Evolutionary conservation across 495 filamentous ascomycete species (phyloP).

Genomic region (Evansstolkia leycettana): DNA sequence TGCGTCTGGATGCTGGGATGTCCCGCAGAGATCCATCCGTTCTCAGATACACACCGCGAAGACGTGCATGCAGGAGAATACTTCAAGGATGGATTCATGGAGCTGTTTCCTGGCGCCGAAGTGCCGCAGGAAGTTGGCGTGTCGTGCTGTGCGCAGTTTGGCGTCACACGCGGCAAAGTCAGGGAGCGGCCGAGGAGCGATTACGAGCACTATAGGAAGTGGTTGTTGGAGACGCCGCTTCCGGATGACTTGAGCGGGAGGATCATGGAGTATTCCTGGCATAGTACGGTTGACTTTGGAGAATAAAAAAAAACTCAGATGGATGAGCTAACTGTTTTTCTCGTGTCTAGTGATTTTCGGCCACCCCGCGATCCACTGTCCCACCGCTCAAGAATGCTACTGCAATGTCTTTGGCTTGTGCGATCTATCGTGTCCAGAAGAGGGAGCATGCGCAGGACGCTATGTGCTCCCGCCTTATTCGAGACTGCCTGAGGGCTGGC

Average conservation of each 20-base stretch:
- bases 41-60: slow-evolving; percentile 27
- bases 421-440: slow-evolving; percentile 29
- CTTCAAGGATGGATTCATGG: slow-evolving; percentile 41
- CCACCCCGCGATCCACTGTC: slow-evolving; percentile 42
- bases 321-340: slow-evolving; percentile 3
- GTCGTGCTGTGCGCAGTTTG: slow-evolving; percentile 65
- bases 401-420: slow-evolving; percentile 54
- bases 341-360: slow-evolving; percentile 33
- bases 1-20: slow-evolving; percentile 53
- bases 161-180: slow-evolving; percentile 45
- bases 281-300: slow-evolving; percentile 27
- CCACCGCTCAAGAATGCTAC: slow-evolving; percentile 43
- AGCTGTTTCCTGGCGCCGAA: slow-evolving; percentile 37
- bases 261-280: slow-evolving; percentile 66
- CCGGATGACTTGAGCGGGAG: slow-evolving; percentile 47
- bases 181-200: slow-evolving; percentile 32
- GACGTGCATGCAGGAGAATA: slow-evolving; percentile 35
- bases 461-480: slow-evolving; percentile 37
- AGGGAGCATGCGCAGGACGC: slow-evolving; percentile 26
- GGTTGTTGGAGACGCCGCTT: slow-evolving; percentile 46
- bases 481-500: slow-evolving; percentile 37
- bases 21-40: slow-evolving; percentile 43
- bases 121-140: slow-evolving; percentile 40
- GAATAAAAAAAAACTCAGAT: not conserved
- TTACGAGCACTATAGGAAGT: slow-evolving; percentile 45